A percentile compares a stretch with the other conserved stretches of the same genome.
These are phyloP conservation scores for Platanus orientalis DNA, from an alignment of 164 flowering plant species.

Conservation along the genomic window DNA sequence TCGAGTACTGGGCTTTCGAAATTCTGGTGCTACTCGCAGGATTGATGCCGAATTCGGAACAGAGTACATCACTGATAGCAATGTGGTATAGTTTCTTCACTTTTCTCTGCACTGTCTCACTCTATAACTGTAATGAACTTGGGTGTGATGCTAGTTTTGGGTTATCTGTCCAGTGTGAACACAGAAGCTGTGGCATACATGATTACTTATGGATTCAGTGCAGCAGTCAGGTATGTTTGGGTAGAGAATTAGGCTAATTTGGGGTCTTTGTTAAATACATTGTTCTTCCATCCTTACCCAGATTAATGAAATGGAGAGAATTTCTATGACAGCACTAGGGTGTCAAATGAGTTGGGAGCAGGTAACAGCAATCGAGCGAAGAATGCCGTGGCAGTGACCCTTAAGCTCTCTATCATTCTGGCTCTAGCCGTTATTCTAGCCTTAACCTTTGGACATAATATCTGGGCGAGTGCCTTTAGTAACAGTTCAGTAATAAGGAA, in stretches of 20 bases:
- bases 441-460: conserved; percentile 53
- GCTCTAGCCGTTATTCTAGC: conserved; percentile 40
- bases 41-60: conserved; percentile 62
- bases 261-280: neutral
- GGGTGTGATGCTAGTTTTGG: neutral
- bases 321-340: conserved; percentile 63
- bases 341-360: conserved; percentile 88
- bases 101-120: neutral
- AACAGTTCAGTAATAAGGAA: conserved; percentile 35
- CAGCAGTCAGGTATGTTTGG: neutral
- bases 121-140: neutral
- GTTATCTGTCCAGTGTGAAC: conserved; percentile 48
- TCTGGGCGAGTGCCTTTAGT: conserved; percentile 76
- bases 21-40: conserved; percentile 83
- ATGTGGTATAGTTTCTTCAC: conserved; percentile 53
- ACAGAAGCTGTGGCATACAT: conserved; percentile 74
- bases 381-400: conserved; percentile 58
- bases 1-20: conserved; percentile 96
- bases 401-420: conserved; percentile 61
- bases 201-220: conserved; percentile 70
- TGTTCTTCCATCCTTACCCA: neutral
- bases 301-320: neutral
- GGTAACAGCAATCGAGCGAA: conserved; percentile 54
- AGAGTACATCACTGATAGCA: conserved; percentile 74
- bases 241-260: neutral